Base-by-base conservation (phyloP, 2,329 filamentous ascomycete species). In the Diplodia intermedia region DNA sequence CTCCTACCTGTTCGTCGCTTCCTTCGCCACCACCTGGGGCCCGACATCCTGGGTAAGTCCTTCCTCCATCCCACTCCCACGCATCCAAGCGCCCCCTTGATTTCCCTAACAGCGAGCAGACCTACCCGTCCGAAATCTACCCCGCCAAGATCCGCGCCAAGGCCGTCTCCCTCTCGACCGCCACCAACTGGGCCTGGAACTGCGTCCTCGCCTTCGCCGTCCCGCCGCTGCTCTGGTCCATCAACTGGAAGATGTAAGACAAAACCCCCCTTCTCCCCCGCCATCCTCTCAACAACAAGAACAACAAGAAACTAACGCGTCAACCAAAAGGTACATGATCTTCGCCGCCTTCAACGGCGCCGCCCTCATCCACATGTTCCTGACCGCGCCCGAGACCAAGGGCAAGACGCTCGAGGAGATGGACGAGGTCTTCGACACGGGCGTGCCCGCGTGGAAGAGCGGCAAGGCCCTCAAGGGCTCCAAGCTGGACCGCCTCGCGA, bases 1-100 rank as follows among this genome's bases (percentile, higher is more conserved):
- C 76, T 87, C 86, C 2, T 89, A 89, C 72, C 82, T 89, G 9
- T 89, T 89, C 71, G 87, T 89, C 5, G 86, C 86, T 9, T 85
- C 84, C 2, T 89, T 85, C 71, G 87, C 88, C 0, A 80, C 82
- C 36, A 82, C 83, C 11, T 86, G 84, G 84, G 82, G 81, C 11
- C 82, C 83, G 1, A 79, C 80, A 26, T 80, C 78, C 23, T 84
- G 83, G 83, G 57, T 66, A 81, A 82, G 43, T 67, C 18, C 47
- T 56, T 38, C 56, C 49, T 60, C 33, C 47, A 33, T 33, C 38
- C 26, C 18, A 4, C 54, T 18, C 18, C 18, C 12, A 40, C 31
- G 2, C n/a, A 2, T 14, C 31, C 50, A 7, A 2, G 26, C 6
- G n/a, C 5, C 5, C 20, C 47, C n/a, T 18, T 36, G 7, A 18